Evolutionary conservation across 2,329 filamentous ascomycete species (phyloP).

Genomic region (Oidium heveae): DNA sequence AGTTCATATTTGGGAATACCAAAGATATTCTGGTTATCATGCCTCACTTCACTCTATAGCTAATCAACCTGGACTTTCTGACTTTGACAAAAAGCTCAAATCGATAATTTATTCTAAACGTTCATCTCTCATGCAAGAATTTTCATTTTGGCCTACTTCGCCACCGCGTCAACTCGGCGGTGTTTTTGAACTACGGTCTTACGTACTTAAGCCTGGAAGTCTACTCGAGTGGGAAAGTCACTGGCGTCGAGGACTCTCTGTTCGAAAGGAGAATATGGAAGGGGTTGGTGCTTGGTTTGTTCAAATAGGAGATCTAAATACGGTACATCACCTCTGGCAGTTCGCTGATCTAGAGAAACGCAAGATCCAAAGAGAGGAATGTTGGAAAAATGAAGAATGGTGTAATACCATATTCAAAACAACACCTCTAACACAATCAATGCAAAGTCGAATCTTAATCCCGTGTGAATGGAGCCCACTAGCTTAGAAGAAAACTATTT

Average conservation of each 20-base stretch:
- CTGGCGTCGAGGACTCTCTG: slow-evolving; percentile 79
- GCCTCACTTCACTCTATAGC: slow-evolving; percentile 69
- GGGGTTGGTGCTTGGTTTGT: slow-evolving; percentile 97
- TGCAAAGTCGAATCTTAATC: slow-evolving; percentile 84
- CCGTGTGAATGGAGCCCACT: slow-evolving; percentile 95
- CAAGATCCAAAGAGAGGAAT: slow-evolving; percentile 72
- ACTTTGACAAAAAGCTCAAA: slow-evolving; percentile 67
- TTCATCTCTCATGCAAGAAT: slow-evolving; percentile 93
- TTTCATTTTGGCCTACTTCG: slow-evolving; percentile 97
- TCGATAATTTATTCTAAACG: slow-evolving; percentile 63
- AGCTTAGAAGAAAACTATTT: slow-evolving; percentile 16
- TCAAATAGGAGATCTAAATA: slow-evolving; percentile 92
- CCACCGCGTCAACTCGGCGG: slow-evolving; percentile 74
- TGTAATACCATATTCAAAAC: slow-evolving; percentile 96
- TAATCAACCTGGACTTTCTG: slow-evolving; percentile 56
- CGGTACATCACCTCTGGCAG: slow-evolving; percentile 94
- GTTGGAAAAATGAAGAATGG: slow-evolving; percentile 89
- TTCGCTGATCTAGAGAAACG: slow-evolving; percentile 93
- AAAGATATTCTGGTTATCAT: slow-evolving; percentile 90
- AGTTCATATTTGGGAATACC: slow-evolving; percentile 99
- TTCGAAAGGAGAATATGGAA: slow-evolving; percentile 90
- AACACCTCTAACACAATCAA: slow-evolving; percentile 82
- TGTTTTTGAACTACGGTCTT: slow-evolving; percentile 85
- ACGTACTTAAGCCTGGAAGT: slow-evolving; percentile 87
- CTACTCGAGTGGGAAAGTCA: slow-evolving; percentile 97